Base-by-base conservation (phyloP, 768 basidiomycete genomes). In the Hypsizygus marmoreus region DNA sequence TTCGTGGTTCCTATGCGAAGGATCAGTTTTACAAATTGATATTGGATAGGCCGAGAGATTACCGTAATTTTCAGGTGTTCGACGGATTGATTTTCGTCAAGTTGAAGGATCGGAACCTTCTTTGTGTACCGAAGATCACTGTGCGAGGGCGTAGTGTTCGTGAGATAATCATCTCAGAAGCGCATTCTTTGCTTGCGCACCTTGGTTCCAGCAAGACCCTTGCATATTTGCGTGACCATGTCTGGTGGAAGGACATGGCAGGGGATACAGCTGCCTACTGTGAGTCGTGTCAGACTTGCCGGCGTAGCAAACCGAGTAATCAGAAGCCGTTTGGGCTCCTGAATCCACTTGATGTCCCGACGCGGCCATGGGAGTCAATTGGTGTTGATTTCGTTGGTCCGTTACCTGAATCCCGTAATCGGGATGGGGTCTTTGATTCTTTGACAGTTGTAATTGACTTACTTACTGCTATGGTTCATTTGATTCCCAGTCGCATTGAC, bases 191-290 rank as follows among this genome's bases (percentile, higher is more conserved):
- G 0, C 40, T 72, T 14, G 72, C 69, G 0, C 71, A 73, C 39
- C 54, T 75, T 0, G 66, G 70, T 2, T 13, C 50, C 0, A 14
- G 17, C 6, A 74, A 73, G 38, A 74, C 69, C 0, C 8, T 70
- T 0, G n/a, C 32, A 0, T 68, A 67, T 32, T 53, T 72, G 0
- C 28, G 55, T 3, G 57, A 70, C 17, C 28, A 66, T 19, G 62
- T 68, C 2, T 73, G 71, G 69, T 73, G 73, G 72, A 65, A 63
- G 20, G 47, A 55, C 0, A 61, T 74, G 47, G 51, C 44, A 0
- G 3, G 14, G 0, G 68, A 73, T 23, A 43, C 59, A 0, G 16
- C 43, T 0, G 30, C 37, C 0, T 72, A 45, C 34, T 70, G 68
- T 58, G 61, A 66, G 52, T 11, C 66, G 50, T 55, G 60, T 31